Percentiles rank a stretch among this genome's conserved stretches.
These are phyloP conservation scores for Acrocalymma vagum DNA, from an alignment of 2,329 filamentous ascomycete species.

Conservation along the genomic window DNA sequence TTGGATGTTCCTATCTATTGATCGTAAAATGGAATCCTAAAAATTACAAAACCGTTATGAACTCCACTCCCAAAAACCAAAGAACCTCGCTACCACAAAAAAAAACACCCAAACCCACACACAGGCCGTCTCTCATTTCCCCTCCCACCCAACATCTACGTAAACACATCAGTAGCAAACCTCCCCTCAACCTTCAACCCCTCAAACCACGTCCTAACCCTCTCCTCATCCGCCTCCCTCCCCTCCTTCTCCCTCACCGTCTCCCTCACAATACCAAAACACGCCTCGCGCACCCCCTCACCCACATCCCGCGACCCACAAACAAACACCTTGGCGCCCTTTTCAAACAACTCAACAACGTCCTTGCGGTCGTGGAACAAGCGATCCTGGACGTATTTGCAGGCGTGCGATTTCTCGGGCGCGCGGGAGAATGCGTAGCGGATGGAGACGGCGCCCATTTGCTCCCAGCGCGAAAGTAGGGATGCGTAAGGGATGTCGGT, in stretches of 20 bases:
- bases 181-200: slow-evolving; percentile 54
- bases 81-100: too few relatives aligned
- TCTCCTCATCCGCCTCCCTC: slow-evolving; percentile 46
- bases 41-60: too few relatives aligned
- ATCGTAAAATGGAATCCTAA: too few relatives aligned
- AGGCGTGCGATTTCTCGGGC: slow-evolving; percentile 54
- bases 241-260: slow-evolving; percentile 48
- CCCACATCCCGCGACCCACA: slow-evolving; percentile 66
- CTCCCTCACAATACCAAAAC: slow-evolving; percentile 55
- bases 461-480: slow-evolving; percentile 68
- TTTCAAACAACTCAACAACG: slow-evolving; percentile 55
- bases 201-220: slow-evolving; percentile 56
- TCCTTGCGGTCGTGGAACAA: slow-evolving; percentile 58
- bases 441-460: slow-evolving; percentile 67
- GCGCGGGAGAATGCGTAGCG: slow-evolving; percentile 66
- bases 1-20: too few relatives aligned
- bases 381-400: slow-evolving; percentile 62
- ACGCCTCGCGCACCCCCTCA: slow-evolving; percentile 52
- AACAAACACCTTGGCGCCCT: slow-evolving; percentile 67
- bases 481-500: slow-evolving; percentile 68
- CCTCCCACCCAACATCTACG: too few relatives aligned
- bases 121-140: too few relatives aligned
- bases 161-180: slow-evolving; percentile 58
- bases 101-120: too few relatives aligned
- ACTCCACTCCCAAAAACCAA: too few relatives aligned